Conservation (phyloP, 2,329 filamentous ascomycete genomes). For the Juglanconis sp. region DNA sequence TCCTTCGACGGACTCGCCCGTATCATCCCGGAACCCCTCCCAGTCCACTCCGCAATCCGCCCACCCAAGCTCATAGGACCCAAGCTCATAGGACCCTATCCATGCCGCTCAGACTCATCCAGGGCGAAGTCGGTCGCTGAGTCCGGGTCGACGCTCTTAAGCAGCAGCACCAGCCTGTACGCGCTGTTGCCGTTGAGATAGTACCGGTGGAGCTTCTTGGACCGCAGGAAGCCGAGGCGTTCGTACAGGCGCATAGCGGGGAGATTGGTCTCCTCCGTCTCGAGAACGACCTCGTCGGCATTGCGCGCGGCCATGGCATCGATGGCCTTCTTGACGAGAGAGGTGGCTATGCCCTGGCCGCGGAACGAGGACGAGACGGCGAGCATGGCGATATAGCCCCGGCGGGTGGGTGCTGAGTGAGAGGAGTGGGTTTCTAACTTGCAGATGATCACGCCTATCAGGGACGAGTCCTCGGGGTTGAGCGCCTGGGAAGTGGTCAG, state of each 20-base stretch:
- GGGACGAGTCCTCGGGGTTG: conserved; percentile 55
- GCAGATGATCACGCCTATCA: conserved; percentile 89
- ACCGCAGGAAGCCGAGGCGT: conserved; percentile 83
- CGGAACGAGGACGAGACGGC: conserved; percentile 80
- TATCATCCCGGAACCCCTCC: no score
- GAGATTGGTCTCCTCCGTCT: conserved; percentile 91
- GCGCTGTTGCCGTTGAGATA: conserved; percentile 96
- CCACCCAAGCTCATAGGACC: no score
- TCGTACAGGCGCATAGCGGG: conserved; percentile 92
- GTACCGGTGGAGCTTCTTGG: conserved; percentile 90
- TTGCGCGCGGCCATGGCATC: conserved; percentile 81
- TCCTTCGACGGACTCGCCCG: no score
- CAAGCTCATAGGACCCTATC: not conserved
- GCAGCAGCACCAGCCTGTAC: conserved; percentile 78
- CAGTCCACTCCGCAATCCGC: no score
- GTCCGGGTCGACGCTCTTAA: conserved; percentile 55
- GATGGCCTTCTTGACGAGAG: conserved; percentile 83
- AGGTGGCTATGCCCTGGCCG: conserved; percentile 82
- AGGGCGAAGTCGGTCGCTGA: conserved; percentile 32
- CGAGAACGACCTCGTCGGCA: conserved; percentile 91
- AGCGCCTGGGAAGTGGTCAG: conserved; percentile 44
- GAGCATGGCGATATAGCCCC: conserved; percentile 98
- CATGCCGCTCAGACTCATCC: conserved; percentile 25
- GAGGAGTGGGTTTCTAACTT: conserved; percentile 89
- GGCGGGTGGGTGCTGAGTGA: conserved; percentile 68